Percentiles rank a stretch among this genome's conserved stretches.
phyloP scores from a whole-genome alignment of 805 yeast genomes.

The Candida insectorum region DNA sequence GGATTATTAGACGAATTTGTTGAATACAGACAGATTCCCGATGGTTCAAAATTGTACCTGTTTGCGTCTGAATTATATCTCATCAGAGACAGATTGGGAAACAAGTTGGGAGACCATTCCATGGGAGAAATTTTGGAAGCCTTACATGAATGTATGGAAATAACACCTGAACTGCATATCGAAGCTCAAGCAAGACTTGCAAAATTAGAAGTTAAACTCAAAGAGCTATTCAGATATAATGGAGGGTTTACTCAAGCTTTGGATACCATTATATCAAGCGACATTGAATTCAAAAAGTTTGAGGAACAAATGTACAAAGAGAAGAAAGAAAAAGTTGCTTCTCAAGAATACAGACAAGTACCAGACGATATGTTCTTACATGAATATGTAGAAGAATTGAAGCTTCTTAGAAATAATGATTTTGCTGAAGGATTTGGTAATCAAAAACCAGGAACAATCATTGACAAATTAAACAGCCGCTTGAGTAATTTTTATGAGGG shows the following conservation, averaged over 20 bases:
- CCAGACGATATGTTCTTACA: constrained; percentile 10
- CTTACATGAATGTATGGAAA: not conserved
- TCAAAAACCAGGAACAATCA: not conserved
- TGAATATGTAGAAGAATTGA: constrained; percentile 8
- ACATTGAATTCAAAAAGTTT: constrained; percentile 41
- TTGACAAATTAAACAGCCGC: not conserved
- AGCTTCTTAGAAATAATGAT: constrained; percentile 2
- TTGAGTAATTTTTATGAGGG: constrained; percentile 3
- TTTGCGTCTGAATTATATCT: constrained; percentile 3
- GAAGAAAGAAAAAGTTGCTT: not conserved
- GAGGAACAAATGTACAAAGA: constrained; percentile 16
- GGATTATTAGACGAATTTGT: constrained; percentile 38
- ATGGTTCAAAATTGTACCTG: constrained; percentile 3
- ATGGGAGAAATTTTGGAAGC: constrained; percentile 4
- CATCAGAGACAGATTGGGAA: constrained; percentile 2
- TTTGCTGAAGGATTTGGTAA: constrained; percentile 2
- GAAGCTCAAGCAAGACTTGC: not conserved
- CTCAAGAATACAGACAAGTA: constrained; percentile 5
- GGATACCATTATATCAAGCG: constrained; percentile 52
- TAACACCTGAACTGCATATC: not conserved
- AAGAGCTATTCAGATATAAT: constrained; percentile 48
- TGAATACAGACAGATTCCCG: constrained; percentile 8
- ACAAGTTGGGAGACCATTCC: constrained; percentile 1
- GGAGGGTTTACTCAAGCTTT: constrained; percentile 58
- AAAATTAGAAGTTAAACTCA: constrained; percentile 5